Evolutionary conservation across 805 yeast genomes (phyloP), one percentile per base, ranked within the genome.

Genomic region (Torulaspora indica): DNA sequence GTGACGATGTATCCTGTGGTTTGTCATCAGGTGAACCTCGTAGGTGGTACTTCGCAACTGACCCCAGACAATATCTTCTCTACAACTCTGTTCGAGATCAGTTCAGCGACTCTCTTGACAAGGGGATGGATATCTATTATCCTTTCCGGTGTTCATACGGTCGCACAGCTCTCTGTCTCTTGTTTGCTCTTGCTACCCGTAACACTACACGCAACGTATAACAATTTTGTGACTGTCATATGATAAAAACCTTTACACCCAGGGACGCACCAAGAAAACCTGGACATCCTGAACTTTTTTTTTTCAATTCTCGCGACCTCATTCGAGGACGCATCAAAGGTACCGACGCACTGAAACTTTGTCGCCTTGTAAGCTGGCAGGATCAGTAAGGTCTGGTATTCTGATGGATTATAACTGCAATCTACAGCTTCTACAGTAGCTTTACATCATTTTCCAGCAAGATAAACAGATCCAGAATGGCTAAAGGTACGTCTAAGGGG

Each of bases 401-500:
- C 22, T 20, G 22, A 20, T 20, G 22, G 22, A 20, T 20, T 20
- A 20, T 20, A 20, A 20, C 5, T 4, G 22, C 22, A 5, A 20
- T 20, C 22, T 20, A 4, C 5, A 20, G 5, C 22, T n/a, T n/a
- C n/a, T n/a, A n/a, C n/a, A n/a, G n/a, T n/a, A n/a, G n/a, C n/a
- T n/a, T n/a, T n/a, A n/a, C n/a, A n/a, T 25, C 28, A 20, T n/a
- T n/a, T 13, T 4, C 20, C 44, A 48, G 47, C 45, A 52, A 51
- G 42, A 40, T 45, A 42, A 32, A 51, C 47, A 46, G 46, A 52
- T 52, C 53, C 58, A 61, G 67, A 64, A 64, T 64, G 68, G 64
- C 68, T 64, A 63, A 57, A 61, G 68, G 68, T 64, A 64, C 56
- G 68, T 63, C 35, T 36, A 53, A 61, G 67, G 68, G 68, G 68